Evolutionary conservation across 176 grass and related monocot genomes (phyloP).

Genomic region (Avena atlantica): DNA sequence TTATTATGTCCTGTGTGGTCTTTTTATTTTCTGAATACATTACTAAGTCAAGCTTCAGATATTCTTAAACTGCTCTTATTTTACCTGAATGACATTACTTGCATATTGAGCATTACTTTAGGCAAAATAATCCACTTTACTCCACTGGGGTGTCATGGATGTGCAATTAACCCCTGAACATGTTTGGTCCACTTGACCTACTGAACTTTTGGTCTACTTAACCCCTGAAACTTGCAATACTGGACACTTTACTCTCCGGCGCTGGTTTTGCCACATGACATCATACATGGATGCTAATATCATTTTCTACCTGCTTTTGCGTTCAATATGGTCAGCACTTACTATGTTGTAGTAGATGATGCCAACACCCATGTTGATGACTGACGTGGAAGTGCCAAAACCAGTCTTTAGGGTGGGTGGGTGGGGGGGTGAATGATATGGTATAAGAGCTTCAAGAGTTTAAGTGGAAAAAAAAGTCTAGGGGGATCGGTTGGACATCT

Average conservation of each 20-base stretch:
- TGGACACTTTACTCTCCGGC: not conserved
- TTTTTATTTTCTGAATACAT: slow-evolving; percentile 21
- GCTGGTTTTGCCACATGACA: not conserved
- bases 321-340: not conserved
- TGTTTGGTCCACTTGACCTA: not conserved
- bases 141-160: not conserved
- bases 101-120: not conserved
- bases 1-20: not conserved
- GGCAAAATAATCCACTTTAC: not conserved
- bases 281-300: not conserved
- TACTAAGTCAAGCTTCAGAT: slow-evolving; percentile 25
- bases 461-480: not conserved
- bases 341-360: slow-evolving; percentile 10
- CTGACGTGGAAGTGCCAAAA: not conserved
- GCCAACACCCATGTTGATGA: not conserved
- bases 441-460: not conserved
- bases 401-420: too few relatives aligned
- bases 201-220: not conserved
- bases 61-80: slow-evolving; percentile 19
- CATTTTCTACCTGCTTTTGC: not conserved
- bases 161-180: not conserved
- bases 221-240: not conserved
- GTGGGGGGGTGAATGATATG: not conserved
- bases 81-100: slow-evolving; percentile 19
- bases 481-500: not conserved